Evolutionary conservation across 2,329 filamentous ascomycete species (phyloP).

Genomic region (Botryosphaeria agaves): DNA sequence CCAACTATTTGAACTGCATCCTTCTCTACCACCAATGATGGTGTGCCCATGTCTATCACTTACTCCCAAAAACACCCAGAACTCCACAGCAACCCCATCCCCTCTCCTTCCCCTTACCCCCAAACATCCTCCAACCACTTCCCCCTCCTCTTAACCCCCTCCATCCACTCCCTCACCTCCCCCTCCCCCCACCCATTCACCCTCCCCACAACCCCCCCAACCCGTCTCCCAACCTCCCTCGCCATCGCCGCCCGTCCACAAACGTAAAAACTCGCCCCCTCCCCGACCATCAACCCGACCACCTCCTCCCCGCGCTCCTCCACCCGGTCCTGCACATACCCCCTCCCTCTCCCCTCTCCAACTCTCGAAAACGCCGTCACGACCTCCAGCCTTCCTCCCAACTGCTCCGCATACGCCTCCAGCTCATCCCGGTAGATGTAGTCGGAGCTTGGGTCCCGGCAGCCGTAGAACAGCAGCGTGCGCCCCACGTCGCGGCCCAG

Average conservation of each 20-base stretch:
- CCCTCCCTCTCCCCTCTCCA: slow-evolving; percentile 6
- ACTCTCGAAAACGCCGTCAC: slow-evolving; percentile 16
- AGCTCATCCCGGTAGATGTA: slow-evolving; percentile 73
- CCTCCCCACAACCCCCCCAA: slow-evolving; percentile 19
- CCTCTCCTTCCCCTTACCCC: slow-evolving; percentile 15
- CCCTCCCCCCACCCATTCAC: slow-evolving; percentile 20
- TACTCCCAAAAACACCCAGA: background rate
- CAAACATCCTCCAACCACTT: slow-evolving; percentile 39
- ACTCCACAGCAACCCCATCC: background rate
- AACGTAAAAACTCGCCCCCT: slow-evolving; percentile 23
- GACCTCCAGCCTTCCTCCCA: slow-evolving; percentile 10
- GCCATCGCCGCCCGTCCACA: slow-evolving; percentile 34
- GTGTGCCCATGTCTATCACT: too few relatives aligned
- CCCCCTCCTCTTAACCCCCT: slow-evolving; percentile 29
- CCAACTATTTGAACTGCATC: too few relatives aligned
- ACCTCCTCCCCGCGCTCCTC: slow-evolving; percentile 14
- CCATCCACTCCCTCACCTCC: slow-evolving; percentile 28
- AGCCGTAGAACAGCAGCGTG: slow-evolving; percentile 89
- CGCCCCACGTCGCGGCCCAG: slow-evolving; percentile 70
- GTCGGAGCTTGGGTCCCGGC: slow-evolving; percentile 73
- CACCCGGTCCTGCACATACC: slow-evolving; percentile 22
- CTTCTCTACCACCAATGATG: too few relatives aligned
- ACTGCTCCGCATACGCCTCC: slow-evolving; percentile 7
- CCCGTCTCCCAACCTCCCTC: slow-evolving; percentile 21
- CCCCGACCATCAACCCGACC: slow-evolving; percentile 12